Conservation (phyloP, 805 yeast genomes). For the Maudiozyma turicensis region DNA sequence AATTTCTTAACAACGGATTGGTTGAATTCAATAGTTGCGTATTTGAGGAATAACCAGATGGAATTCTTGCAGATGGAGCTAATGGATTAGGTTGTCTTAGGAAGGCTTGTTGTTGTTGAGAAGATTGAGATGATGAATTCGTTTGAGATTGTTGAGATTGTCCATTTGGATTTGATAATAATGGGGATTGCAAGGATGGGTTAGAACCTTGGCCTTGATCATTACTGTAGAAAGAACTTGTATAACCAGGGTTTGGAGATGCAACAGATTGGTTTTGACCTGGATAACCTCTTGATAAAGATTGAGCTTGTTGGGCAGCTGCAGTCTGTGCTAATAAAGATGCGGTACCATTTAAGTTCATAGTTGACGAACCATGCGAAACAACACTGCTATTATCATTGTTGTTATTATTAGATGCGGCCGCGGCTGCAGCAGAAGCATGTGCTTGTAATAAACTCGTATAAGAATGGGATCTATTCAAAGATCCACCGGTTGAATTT, state of each 20-base stretch:
- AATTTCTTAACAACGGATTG: conserved; percentile 27
- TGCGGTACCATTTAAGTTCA: conserved; percentile 2
- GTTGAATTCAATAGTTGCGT: conserved; percentile 15
- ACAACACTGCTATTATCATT: not conserved
- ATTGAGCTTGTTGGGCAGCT: not conserved
- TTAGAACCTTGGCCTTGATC: not conserved
- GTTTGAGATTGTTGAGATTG: not conserved
- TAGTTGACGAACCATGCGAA: conserved; percentile 4
- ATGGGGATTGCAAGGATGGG: conserved; percentile 1
- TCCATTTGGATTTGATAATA: not conserved
- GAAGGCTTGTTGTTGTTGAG: conserved; percentile 21
- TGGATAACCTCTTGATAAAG: not conserved
- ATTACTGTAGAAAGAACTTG: conserved; percentile 1
- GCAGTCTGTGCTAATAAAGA: conserved; percentile 1
- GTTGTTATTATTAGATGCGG: conserved; percentile 3
- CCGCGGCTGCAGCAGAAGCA: conserved; percentile 24
- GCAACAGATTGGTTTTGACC: not conserved
- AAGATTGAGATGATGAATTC: conserved; percentile 4
- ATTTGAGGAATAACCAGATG: conserved; percentile 27
- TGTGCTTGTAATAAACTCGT: conserved; percentile 29
- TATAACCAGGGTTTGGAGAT: not conserved
- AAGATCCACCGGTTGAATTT: conserved; percentile 30
- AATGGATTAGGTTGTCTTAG: conserved; percentile 24
- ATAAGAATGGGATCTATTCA: conserved; percentile 28
- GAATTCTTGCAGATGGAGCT: conserved; percentile 28